Evolutionary conservation across 331 rosid species (phyloP).

Genomic region (Rosa hybrid): DNA sequence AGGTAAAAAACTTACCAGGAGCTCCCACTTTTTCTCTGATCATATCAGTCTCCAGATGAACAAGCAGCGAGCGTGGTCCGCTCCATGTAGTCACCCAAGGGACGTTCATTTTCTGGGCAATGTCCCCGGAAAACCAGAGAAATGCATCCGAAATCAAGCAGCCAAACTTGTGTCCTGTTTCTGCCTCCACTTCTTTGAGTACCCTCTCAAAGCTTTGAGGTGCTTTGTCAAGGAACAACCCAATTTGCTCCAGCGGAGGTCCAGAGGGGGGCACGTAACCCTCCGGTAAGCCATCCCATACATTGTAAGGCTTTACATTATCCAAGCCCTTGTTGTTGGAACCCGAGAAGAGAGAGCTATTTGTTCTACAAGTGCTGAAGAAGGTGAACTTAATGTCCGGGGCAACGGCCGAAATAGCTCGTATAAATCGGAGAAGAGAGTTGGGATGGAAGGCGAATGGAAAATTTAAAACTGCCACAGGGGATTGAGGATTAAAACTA

Average conservation of each 20-base stretch:
- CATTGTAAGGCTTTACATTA: too few species aligned
- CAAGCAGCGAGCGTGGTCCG: constrained; percentile 50
- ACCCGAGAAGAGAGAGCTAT: constrained; percentile 28
- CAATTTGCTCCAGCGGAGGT: constrained; percentile 21
- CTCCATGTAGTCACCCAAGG: constrained; percentile 66
- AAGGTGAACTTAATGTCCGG: constrained; percentile 41
- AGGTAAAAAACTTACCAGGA: too few species aligned
- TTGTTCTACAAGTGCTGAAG: constrained; percentile 36
- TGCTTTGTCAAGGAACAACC: constrained; percentile 33
- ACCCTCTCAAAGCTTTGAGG: constrained; percentile 19
- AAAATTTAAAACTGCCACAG: constrained; percentile 53
- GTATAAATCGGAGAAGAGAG: constrained; percentile 38
- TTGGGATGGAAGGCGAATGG: constrained; percentile 59
- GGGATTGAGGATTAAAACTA: neutral
- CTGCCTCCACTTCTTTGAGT: constrained; percentile 27
- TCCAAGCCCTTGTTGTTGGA: too few species aligned
- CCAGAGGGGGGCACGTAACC: constrained; percentile 16
- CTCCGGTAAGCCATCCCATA: too few species aligned
- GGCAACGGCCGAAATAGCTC: constrained; percentile 25
- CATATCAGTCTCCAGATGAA: constrained; percentile 33
- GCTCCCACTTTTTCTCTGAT: too few species aligned
- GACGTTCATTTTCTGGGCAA: constrained; percentile 41
- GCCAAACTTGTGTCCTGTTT: constrained; percentile 33
- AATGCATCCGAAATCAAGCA: constrained; percentile 59
- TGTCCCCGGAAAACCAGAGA: constrained; percentile 45